Base-by-base conservation (phyloP, 208 protist genomes). In the Blechomonas ayalai region DNA sequence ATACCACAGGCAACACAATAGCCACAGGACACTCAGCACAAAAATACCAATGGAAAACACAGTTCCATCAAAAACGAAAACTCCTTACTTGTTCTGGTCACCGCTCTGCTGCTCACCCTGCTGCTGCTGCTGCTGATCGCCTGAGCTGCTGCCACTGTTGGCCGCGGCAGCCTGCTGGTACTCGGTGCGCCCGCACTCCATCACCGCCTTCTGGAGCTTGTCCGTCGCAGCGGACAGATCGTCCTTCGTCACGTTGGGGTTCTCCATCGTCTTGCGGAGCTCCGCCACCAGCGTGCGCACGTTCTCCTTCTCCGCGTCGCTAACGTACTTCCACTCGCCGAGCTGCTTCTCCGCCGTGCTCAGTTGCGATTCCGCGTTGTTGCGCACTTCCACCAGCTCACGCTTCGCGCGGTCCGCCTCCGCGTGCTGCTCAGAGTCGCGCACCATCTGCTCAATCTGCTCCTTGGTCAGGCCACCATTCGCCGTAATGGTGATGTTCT, bases 401-500 rank as follows among this genome's bases (percentile, higher is more conserved):
- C 73, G 78, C 62, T 84, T 83, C 35, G 51, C 37, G n/a, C 70
- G 71, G 55, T 96, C 89, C 10, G 47, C 52, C 73, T 92, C 78
- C 12, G 73, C 80, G 58, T 86, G 71, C 48, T 54, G 53, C 61
- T 88, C 85, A 8, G 89, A 61, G 20, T 96, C 89, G 36, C 82
- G 68, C 16, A 92, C 52, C 89, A 94, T 96, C 25, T 55, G 56
- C 61, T 96, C 80, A 32, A 96, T 94, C 18, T 96, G 59, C 7
- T 58, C 61, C 68, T 96, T 59, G 26, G 48, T 66, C 10, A 96
- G 64, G 12, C 89, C 83, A 40, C 82, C 82, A 49, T 66, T 74
- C 2, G 77, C 75, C 0, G 84, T 73, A 46, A 99, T 98, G 4
- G 82, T 95, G 62, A 99, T 98, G 45, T 82, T 73, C 65, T 99